phyloP scores from a whole-genome alignment of 495 filamentous ascomycete species.

The Penicillium riverlandense region DNA sequence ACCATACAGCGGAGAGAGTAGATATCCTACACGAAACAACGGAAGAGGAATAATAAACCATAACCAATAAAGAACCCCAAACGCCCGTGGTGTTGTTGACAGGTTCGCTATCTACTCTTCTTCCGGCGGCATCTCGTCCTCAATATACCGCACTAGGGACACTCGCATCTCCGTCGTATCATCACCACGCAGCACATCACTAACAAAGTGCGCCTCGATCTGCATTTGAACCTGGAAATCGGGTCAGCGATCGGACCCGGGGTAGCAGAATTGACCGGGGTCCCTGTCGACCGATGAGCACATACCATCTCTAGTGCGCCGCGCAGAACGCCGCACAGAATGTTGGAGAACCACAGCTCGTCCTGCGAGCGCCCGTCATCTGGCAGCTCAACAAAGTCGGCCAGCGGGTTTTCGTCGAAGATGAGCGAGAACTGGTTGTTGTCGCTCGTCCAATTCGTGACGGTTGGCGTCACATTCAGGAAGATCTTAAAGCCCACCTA shows the following conservation, averaged over 20 bases:
- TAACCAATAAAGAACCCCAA: constrained; percentile 5
- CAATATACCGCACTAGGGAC: constrained; percentile 86
- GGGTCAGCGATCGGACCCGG: constrained; percentile 14
- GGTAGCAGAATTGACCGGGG: not conserved
- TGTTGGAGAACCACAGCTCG: constrained; percentile 97
- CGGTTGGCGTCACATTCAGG: constrained; percentile 90
- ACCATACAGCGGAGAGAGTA: too few species aligned
- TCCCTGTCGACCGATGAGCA: not conserved
- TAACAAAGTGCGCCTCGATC: constrained; percentile 94
- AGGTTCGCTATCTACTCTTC: constrained; percentile 58
- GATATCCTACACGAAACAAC: too few species aligned
- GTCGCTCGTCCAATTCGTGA: constrained; percentile 93
- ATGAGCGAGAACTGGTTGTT: constrained; percentile 93
- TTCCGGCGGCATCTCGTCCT: constrained; percentile 94
- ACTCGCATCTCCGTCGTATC: constrained; percentile 97
- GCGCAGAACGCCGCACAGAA: constrained; percentile 85
- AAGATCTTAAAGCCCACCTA: constrained; percentile 99
- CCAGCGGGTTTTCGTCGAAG: constrained; percentile 94
- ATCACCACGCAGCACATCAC: constrained; percentile 86
- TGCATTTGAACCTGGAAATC: constrained; percentile 83
- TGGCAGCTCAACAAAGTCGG: constrained; percentile 94
- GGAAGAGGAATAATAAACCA: not conserved
- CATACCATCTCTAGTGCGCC: constrained; percentile 92
- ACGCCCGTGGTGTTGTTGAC: constrained; percentile 9
- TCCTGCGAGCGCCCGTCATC: constrained; percentile 95